These are phyloP conservation scores for Xerocomus amazonicus DNA, from an alignment of 1,284 basidiomycete genomes.

Conservation along the genomic window DNA sequence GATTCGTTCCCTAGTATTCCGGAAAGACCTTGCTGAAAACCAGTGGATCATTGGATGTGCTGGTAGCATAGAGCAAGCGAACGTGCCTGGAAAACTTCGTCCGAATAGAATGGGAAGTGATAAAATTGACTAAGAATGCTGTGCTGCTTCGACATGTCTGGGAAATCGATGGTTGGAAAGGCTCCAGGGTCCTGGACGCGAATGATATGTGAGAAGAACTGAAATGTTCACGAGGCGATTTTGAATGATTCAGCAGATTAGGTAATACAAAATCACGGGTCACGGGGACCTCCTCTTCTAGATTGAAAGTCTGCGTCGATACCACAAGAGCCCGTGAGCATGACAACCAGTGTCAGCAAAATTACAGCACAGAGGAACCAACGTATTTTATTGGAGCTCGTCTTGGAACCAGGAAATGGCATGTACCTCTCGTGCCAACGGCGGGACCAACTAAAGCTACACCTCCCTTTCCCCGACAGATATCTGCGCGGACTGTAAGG, in stretches of 20 bases:
- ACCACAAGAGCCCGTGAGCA: not conserved
- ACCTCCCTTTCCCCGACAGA: conserved; percentile 40
- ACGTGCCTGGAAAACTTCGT: conserved; percentile 56
- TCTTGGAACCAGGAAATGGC: conserved; percentile 73
- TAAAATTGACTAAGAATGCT: conserved; percentile 37
- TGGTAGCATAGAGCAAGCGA: not conserved
- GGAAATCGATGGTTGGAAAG: conserved; percentile 10
- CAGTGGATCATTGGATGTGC: not conserved
- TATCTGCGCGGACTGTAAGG: conserved; percentile 81
- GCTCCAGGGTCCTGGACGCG: conserved; percentile 12
- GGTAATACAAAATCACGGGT: too few species aligned
- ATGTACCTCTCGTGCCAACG: conserved; percentile 12
- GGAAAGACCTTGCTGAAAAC: conserved; percentile 56
- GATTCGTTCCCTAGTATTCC: conserved; percentile 45
- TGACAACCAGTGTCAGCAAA: conserved; percentile 48
- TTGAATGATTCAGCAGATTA: not conserved
- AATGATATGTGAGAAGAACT: conserved; percentile 13
- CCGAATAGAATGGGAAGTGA: conserved; percentile 50
- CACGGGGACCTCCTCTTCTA: too few species aligned
- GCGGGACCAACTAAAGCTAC: conserved; percentile 1
- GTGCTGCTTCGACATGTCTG: conserved; percentile 13
- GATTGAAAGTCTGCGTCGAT: not conserved
- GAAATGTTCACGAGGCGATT: too few species aligned
- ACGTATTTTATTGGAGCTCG: conserved; percentile 63
- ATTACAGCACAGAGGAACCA: conserved; percentile 68